Evolutionary conservation across 371 early-diverging fungal species (phyloP).

Genomic region (Parasitella parasitica): DNA sequence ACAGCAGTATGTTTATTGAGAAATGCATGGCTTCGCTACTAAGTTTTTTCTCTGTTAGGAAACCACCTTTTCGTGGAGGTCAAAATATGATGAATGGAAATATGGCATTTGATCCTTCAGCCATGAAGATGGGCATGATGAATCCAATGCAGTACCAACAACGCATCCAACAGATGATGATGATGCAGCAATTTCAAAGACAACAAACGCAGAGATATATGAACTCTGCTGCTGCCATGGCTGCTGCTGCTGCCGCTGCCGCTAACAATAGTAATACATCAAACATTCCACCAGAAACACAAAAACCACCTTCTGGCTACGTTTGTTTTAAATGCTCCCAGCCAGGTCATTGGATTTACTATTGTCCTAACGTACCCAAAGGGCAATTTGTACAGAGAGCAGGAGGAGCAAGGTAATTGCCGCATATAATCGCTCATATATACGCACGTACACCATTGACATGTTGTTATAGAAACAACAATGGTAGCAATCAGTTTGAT

Average conservation of each 20-base stretch:
- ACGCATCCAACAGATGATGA: conserved; percentile 33
- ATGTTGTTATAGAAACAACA: background rate
- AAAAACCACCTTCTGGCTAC: conserved; percentile 50
- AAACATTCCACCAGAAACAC: conserved; percentile 46
- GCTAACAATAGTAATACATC: conserved; percentile 1
- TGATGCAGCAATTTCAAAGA: conserved; percentile 40
- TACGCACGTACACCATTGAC: background rate
- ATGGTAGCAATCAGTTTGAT: background rate
- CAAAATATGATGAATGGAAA: background rate
- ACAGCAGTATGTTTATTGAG: background rate
- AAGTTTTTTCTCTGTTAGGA: background rate
- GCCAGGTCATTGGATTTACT: conserved; percentile 58
- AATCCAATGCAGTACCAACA: conserved; percentile 35
- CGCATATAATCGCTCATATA: no score
- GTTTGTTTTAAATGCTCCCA: conserved; percentile 53
- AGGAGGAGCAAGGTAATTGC: background rate
- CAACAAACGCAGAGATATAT: conserved; percentile 33
- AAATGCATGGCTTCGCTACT: background rate
- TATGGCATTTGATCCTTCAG: conserved; percentile 26
- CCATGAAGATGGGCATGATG: conserved; percentile 42
- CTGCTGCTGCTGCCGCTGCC: background rate
- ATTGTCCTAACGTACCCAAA: conserved; percentile 54
- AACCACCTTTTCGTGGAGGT: conserved; percentile 6
- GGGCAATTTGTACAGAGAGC: conserved; percentile 45
- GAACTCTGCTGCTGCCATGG: conserved; percentile 13